phyloP scores from a whole-genome alignment of 306 rosid species.

The cucumber (Cucumis sativus) region DNA sequence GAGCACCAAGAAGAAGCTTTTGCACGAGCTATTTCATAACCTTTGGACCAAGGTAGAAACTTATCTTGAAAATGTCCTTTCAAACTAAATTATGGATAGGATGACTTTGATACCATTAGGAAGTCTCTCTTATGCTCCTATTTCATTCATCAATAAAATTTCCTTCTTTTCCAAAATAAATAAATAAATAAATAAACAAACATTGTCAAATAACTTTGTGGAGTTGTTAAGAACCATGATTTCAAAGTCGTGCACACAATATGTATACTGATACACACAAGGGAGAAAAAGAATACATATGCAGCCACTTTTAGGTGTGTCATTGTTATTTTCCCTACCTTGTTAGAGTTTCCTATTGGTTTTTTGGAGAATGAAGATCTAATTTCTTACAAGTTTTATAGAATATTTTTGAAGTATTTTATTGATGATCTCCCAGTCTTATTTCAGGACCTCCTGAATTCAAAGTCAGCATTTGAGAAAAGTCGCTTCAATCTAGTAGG shows the following conservation, averaged over 20 bases:
- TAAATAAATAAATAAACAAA: too few relatives aligned
- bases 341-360: background rate
- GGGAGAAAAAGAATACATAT: background rate
- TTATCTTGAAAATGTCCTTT: too few relatives aligned
- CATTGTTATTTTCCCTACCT: background rate
- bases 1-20: too few relatives aligned
- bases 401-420: conserved; percentile 4
- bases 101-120: background rate
- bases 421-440: conserved; percentile 17
- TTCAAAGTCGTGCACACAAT: background rate
- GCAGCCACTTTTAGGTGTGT: background rate
- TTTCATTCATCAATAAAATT: too few relatives aligned
- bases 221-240: background rate
- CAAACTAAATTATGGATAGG: too few relatives aligned
- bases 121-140: background rate
- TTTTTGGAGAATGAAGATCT: background rate
- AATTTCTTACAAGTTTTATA: background rate
- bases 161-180: too few relatives aligned
- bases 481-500: conserved; percentile 96
- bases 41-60: too few relatives aligned
- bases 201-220: background rate
- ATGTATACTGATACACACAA: background rate
- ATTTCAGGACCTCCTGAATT: conserved; percentile 81
- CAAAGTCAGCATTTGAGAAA: conserved; percentile 88
- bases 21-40: too few relatives aligned